Conservation (phyloP, 1,284 basidiomycete genomes). For the Athelia psychrophila region DNA sequence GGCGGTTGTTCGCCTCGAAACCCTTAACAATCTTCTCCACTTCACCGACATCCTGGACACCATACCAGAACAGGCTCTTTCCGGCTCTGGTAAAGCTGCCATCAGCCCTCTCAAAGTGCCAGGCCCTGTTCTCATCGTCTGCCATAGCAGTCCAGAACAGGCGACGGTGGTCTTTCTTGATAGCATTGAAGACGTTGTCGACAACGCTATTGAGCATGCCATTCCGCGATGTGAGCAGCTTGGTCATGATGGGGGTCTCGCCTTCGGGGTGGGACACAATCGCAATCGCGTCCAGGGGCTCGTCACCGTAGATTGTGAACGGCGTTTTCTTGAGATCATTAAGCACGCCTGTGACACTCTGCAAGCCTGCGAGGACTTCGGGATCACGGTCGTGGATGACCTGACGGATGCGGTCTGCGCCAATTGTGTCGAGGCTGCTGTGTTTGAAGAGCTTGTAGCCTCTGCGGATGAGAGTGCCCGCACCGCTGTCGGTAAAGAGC, state of each 20-base stretch:
- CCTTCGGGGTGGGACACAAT: slow-evolving; percentile 91
- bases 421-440: slow-evolving; percentile 77
- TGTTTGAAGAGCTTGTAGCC: slow-evolving; percentile 98
- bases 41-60: slow-evolving; percentile 88
- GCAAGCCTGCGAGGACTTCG: slow-evolving; percentile 81
- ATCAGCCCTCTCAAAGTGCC: slow-evolving; percentile 99
- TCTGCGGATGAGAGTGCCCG: slow-evolving; percentile 95
- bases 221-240: slow-evolving; percentile 85
- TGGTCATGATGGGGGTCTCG: slow-evolving; percentile 90
- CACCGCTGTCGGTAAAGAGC: slow-evolving; percentile 97
- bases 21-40: slow-evolving; percentile 84
- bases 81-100: slow-evolving; percentile 97
- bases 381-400: slow-evolving; percentile 94
- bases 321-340: slow-evolving; percentile 78
- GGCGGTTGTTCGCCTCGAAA: slow-evolving; percentile 85
- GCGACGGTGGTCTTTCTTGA: slow-evolving; percentile 92
- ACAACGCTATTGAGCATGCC: slow-evolving; percentile 93
- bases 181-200: slow-evolving; percentile 95
- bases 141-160: slow-evolving; percentile 97
- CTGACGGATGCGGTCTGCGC: slow-evolving; percentile 90
- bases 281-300: slow-evolving; percentile 94
- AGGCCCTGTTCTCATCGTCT: slow-evolving; percentile 94
- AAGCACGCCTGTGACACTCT: slow-evolving; percentile 90
- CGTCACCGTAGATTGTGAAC: slow-evolving; percentile 97
- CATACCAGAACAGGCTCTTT: slow-evolving; percentile 96